Evolutionary conservation across 2,329 filamentous ascomycete species (phyloP).

Genomic region (Penicillium sp.): DNA sequence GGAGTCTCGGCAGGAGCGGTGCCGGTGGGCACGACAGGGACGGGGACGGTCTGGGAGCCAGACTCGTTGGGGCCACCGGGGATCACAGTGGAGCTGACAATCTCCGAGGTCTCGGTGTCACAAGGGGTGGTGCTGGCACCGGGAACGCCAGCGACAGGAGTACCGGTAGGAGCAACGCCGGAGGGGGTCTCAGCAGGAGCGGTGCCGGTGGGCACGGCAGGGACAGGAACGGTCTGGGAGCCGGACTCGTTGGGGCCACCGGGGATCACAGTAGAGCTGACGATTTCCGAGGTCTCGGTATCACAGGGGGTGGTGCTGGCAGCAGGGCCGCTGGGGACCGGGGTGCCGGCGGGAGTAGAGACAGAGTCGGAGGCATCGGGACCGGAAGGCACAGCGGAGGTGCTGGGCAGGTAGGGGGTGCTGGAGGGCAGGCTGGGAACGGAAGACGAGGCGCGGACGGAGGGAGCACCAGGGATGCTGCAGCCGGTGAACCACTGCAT

Average conservation of each 20-base stretch:
- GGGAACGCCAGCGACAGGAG: background rate
- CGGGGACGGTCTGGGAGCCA: conserved; percentile 1
- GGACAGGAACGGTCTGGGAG: background rate
- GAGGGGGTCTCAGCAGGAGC: conserved; percentile 15
- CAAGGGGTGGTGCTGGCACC: conserved; percentile 10
- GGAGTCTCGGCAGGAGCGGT: conserved; percentile 11
- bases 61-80: conserved; percentile 1
- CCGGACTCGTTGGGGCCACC: background rate
- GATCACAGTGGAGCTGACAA: conserved; percentile 4
- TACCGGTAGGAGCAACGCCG: background rate
- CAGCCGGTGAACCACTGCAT: conserved; percentile 41
- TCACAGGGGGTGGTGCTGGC: conserved; percentile 11
- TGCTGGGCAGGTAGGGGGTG: conserved; percentile 11
- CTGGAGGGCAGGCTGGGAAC: conserved; percentile 20
- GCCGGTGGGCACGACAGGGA: conserved; percentile 12
- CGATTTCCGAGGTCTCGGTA: conserved; percentile 5
- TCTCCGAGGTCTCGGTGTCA: conserved; percentile 5
- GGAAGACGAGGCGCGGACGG: conserved; percentile 14
- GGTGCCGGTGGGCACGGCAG: conserved; percentile 9
- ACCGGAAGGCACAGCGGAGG: conserved; percentile 7
- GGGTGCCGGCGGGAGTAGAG: background rate
- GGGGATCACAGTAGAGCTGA: conserved; percentile 5
- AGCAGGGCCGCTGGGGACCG: conserved; percentile 4
- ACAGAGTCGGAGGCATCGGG: conserved; percentile 6
- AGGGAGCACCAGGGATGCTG: conserved; percentile 24